Evolutionary conservation across 2,329 filamentous ascomycete species (phyloP), one percentile per base, ranked within the genome.

Genomic region (Fusarium brevicatenulatum): DNA sequence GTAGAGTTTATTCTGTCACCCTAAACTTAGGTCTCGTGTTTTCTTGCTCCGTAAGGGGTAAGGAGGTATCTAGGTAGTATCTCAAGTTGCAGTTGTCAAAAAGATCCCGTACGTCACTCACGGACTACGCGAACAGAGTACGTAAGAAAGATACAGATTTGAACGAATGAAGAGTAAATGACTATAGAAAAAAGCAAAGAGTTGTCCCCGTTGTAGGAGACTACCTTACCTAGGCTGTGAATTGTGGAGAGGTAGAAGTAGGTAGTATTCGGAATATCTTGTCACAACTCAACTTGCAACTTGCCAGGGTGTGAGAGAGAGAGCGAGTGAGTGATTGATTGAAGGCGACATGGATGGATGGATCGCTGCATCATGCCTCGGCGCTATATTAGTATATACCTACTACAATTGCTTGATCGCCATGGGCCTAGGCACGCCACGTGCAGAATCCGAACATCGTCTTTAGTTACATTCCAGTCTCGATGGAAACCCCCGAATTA

Each of bases 401-500:
- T 50, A 25, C 56, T 34, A 13, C 32, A 52, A 37, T 40, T 53
- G 19, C 36, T 53, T 55, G 30, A 37, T 58, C 53, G 42, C 56
- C 36, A 32, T 43, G 25, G 32, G 30, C 44, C 63, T 37, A 49
- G 54, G 55, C 44, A 34, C 49, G 67, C 61, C 66, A 70, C 61
- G 67, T 62, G 66, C 50, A 47, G 47, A 64, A 43, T 44, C 66
- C 40, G 56, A 67, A 62, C 40, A 67, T 46, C n/a, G 44, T 32
- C 28, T 40, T 54, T 46, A 28, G 25, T 28, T 40, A 30, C 66
- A 72, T 72, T 62, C 54, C 67, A 69, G 59, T 36, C 46, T 58
- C 11, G n/a, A 11, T 42, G 15, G 10, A 15, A 52, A 47, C 43
- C 21, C 37, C 64, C 19, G 39, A 28, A 32, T 30, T 55, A 37